These are phyloP conservation scores for Luzula sylvatica DNA, from an alignment of 176 grass and related monocot genomes.

Conservation along the genomic window DNA sequence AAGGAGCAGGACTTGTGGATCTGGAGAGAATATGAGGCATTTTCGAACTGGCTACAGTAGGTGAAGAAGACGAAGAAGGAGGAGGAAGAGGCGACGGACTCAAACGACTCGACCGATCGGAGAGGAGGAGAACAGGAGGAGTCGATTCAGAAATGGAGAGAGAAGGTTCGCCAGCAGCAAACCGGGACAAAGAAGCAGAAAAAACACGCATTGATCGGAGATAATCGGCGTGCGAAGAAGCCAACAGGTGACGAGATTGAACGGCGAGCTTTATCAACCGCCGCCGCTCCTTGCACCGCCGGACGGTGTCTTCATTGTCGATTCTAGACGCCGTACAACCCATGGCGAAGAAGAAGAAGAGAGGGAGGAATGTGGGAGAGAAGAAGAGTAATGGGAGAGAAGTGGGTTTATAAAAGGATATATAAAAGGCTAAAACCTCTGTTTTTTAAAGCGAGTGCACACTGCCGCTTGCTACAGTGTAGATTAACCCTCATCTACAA, in stretches of 20 bases:
- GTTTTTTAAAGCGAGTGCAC: too few species aligned
- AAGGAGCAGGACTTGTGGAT: conserved; percentile 39
- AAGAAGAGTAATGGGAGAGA: background rate
- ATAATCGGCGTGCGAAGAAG: conserved; percentile 86
- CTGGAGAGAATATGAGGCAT: conserved; percentile 52
- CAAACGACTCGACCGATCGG: conserved; percentile 10
- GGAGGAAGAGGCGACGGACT: conserved; percentile 8
- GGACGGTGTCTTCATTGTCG: conserved; percentile 94
- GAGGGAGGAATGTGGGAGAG: background rate
- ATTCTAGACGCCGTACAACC: conserved; percentile 81
- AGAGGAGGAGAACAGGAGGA: conserved; percentile 54
- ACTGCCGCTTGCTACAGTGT: too few species aligned
- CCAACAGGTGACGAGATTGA: conserved; percentile 68
- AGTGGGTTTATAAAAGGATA: background rate
- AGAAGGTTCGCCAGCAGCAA: conserved; percentile 64
- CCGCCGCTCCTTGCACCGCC: conserved; percentile 95
- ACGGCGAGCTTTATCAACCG: conserved; percentile 81
- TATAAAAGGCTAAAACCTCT: background rate
- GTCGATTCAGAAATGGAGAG: conserved; percentile 80
- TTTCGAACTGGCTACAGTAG: conserved; percentile 21
- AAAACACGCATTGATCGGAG: conserved; percentile 72
- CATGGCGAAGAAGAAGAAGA: conserved; percentile 44
- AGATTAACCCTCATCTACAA: too few species aligned
- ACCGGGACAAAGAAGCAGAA: conserved; percentile 62
- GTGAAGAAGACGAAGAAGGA: conserved; percentile 18